Conservation (phyloP, 352 stramenopile genomes). For the Globisporangium barbulae region DNA sequence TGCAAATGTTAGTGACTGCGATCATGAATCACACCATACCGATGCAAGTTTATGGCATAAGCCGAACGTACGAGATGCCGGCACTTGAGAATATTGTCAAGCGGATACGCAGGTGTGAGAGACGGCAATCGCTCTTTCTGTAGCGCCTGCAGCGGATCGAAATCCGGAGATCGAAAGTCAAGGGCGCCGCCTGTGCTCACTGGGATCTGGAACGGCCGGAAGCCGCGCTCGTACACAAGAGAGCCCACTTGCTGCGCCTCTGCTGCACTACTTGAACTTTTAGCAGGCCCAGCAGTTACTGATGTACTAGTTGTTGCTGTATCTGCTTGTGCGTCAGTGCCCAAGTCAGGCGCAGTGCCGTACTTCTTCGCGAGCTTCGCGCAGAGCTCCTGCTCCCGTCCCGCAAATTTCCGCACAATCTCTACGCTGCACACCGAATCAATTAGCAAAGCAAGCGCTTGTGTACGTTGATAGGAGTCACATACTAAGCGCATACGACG, state of each 20-base stretch:
- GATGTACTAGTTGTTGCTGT: background rate
- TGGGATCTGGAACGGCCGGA: slow-evolving; percentile 23
- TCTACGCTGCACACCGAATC: slow-evolving; percentile 32
- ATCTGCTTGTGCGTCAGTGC: background rate
- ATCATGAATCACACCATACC: background rate
- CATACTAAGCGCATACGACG: slow-evolving; percentile 11
- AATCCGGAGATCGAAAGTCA: slow-evolving; percentile 50
- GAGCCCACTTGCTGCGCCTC: background rate
- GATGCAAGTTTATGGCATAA: background rate
- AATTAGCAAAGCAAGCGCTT: background rate
- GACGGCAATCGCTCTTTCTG: slow-evolving; percentile 3
- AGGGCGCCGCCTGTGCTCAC: slow-evolving; percentile 21
- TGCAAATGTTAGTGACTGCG: background rate
- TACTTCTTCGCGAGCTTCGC: slow-evolving; percentile 82
- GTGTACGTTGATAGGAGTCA: background rate
- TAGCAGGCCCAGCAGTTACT: background rate
- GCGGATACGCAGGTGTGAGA: slow-evolving; percentile 32
- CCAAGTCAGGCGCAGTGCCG: slow-evolving; percentile 43
- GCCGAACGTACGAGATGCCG: slow-evolving; percentile 45
- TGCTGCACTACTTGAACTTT: background rate
- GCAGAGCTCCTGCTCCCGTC: slow-evolving; percentile 57
- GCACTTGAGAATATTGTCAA: slow-evolving; percentile 91
- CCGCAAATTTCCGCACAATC: slow-evolving; percentile 68
- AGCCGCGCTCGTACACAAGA: slow-evolving; percentile 34
- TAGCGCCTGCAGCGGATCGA: slow-evolving; percentile 61